Percentiles rank a stretch among this genome's conserved stretches.
phyloP scores from a whole-genome alignment of 2,329 filamentous ascomycete species.

The Calonectria montana region DNA sequence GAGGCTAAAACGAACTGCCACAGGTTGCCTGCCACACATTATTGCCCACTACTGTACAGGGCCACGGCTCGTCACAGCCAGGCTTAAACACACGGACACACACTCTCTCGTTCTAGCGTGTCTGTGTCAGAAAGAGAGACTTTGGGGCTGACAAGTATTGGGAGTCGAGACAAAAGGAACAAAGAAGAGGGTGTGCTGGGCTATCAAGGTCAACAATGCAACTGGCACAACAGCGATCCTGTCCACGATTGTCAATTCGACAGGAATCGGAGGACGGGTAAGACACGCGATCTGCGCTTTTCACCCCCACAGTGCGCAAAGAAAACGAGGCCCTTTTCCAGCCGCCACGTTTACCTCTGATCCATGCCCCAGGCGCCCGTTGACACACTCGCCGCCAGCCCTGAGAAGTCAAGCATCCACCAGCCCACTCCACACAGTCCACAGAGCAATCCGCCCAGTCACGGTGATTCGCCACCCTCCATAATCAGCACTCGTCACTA shows the following conservation, averaged over 20 bases:
- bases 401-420: slow-evolving; percentile 22
- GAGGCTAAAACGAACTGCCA: neutral
- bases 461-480: slow-evolving; percentile 38
- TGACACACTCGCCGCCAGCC: slow-evolving; percentile 31
- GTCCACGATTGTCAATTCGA: slow-evolving; percentile 10
- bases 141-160: slow-evolving; percentile 10
- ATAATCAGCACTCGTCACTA: slow-evolving; percentile 17
- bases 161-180: slow-evolving; percentile 3
- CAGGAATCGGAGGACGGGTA: neutral
- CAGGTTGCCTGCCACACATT: slow-evolving; percentile 3
- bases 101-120: neutral
- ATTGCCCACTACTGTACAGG: slow-evolving; percentile 3
- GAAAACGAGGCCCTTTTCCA: slow-evolving; percentile 24
- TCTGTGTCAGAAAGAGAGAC: slow-evolving; percentile 12
- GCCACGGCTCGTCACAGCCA: neutral
- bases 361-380: slow-evolving; percentile 36
- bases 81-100: neutral
- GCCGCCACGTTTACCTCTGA: slow-evolving; percentile 42
- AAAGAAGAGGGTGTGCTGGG: neutral
- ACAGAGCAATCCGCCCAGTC: slow-evolving; percentile 37
- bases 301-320: slow-evolving; percentile 32
- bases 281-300: slow-evolving; percentile 9
- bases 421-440: slow-evolving; percentile 19
- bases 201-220: neutral
- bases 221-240: neutral